Percentiles rank a stretch among this genome's conserved stretches.
Evolutionary conservation across 2,329 filamentous ascomycete species (phyloP).

Genomic region (Ceratocystis colombiana): DNA sequence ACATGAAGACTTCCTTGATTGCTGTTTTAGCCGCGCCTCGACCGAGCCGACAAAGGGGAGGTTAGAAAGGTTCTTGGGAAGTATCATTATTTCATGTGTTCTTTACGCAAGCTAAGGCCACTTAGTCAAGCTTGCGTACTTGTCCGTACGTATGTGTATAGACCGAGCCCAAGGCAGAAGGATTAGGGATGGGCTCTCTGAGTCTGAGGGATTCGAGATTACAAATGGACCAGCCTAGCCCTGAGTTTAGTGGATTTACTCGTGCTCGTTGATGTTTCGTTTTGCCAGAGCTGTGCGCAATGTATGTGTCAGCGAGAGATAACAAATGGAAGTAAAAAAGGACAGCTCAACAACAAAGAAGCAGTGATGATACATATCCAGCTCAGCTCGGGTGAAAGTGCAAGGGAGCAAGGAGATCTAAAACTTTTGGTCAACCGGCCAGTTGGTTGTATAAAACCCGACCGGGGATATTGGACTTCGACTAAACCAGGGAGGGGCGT

Average conservation of each 20-base stretch:
- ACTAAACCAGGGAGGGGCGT: background rate
- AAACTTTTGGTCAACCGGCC: background rate
- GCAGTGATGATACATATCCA: too few relatives aligned
- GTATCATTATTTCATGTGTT: background rate
- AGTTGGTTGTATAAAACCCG: background rate
- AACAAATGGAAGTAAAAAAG: too few relatives aligned
- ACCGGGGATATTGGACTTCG: background rate
- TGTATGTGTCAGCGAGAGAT: too few relatives aligned
- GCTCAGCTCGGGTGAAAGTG: too few relatives aligned
- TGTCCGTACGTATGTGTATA: background rate
- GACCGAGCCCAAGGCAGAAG: background rate
- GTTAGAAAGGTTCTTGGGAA: background rate
- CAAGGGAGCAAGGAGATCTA: background rate
- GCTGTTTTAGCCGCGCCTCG: background rate
- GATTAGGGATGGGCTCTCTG: background rate
- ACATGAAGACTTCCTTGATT: background rate
- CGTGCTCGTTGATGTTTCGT: too few relatives aligned
- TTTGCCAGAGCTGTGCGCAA: background rate
- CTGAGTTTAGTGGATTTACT: background rate
- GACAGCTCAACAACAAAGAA: too few relatives aligned
- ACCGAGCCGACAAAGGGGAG: background rate
- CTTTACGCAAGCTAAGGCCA: background rate
- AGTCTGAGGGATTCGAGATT: slow-evolving; percentile 1
- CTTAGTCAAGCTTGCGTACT: background rate
- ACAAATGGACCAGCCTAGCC: slow-evolving; percentile 2